phyloP scores from a whole-genome alignment of 1,139 yeast species.

The Scheffersomyces titani region DNA sequence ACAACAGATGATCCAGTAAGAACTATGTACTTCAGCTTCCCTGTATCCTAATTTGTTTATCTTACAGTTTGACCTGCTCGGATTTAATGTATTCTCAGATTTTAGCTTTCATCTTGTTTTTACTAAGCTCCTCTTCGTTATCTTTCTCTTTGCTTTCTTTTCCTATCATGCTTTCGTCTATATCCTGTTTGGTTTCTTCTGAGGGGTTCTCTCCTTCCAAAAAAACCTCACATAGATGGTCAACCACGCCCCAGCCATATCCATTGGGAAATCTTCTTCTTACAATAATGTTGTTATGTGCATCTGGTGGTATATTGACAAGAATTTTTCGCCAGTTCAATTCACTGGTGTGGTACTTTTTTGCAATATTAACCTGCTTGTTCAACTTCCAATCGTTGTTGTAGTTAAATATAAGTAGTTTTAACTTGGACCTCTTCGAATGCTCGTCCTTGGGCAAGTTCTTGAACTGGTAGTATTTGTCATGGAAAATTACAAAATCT shows the following conservation, averaged over 20 bases:
- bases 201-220: conserved; percentile 7
- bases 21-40: background rate
- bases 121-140: background rate
- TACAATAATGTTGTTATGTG: conserved; percentile 29
- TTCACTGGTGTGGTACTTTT: conserved; percentile 23
- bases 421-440: conserved; percentile 3
- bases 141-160: background rate
- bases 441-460: conserved; percentile 52
- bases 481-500: conserved; percentile 70
- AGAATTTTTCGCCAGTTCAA: conserved; percentile 28
- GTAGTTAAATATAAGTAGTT: conserved; percentile 16
- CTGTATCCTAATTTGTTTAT: background rate
- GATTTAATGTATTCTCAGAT: background rate
- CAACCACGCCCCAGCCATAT: conserved; percentile 32
- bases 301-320: conserved; percentile 28
- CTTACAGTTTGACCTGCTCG: background rate
- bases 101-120: background rate
- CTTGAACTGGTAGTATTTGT: conserved; percentile 64
- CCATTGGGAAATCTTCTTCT: conserved; percentile 29
- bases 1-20: background rate
- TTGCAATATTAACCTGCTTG: conserved; percentile 27
- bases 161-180: background rate
- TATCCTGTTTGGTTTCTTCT: background rate
- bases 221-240: conserved; percentile 21
- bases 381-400: conserved; percentile 22